Percentiles rank a stretch among this genome's conserved stretches.
These are phyloP conservation scores for Blastomyces gilchristii DNA, from an alignment of 2,329 filamentous ascomycete genomes.

Conservation along the genomic window DNA sequence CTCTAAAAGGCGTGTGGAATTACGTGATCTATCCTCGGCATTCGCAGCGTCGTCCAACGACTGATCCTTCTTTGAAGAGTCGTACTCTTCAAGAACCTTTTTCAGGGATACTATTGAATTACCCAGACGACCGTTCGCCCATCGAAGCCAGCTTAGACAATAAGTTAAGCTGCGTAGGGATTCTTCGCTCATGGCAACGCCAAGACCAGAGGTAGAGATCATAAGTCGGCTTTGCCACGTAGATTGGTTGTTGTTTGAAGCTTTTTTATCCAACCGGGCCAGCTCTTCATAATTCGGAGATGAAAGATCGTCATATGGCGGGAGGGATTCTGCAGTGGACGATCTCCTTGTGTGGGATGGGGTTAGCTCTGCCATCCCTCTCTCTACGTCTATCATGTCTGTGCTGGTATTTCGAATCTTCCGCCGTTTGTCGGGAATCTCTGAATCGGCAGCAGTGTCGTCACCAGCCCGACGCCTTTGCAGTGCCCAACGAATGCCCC, in stretches of 20 bases:
- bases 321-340: slow-evolving; percentile 63
- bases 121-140: slow-evolving; percentile 72
- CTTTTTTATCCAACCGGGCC: slow-evolving; percentile 26
- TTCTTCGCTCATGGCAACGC: slow-evolving; percentile 82
- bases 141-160: slow-evolving; percentile 68
- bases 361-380: slow-evolving; percentile 21
- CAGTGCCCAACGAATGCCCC: slow-evolving; percentile 75
- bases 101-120: slow-evolving; percentile 65
- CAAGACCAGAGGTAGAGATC: slow-evolving; percentile 81
- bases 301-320: slow-evolving; percentile 70
- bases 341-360: slow-evolving; percentile 39
- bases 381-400: slow-evolving; percentile 44
- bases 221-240: slow-evolving; percentile 76
- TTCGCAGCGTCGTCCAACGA: slow-evolving; percentile 17
- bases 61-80: slow-evolving; percentile 35
- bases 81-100: slow-evolving; percentile 69
- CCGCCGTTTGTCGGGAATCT: slow-evolving; percentile 3
- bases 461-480: slow-evolving; percentile 31
- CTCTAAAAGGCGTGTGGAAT: slow-evolving; percentile 40
- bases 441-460: slow-evolving; percentile 2
- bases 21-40: slow-evolving; percentile 19
- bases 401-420: slow-evolving; percentile 24
- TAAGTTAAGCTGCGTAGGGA: slow-evolving; percentile 75
- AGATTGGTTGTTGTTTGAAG: slow-evolving; percentile 18
- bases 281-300: slow-evolving; percentile 66